These are phyloP conservation scores for Solanum tarijense DNA, from an alignment of 257 asterid genomes.

Conservation along the genomic window DNA sequence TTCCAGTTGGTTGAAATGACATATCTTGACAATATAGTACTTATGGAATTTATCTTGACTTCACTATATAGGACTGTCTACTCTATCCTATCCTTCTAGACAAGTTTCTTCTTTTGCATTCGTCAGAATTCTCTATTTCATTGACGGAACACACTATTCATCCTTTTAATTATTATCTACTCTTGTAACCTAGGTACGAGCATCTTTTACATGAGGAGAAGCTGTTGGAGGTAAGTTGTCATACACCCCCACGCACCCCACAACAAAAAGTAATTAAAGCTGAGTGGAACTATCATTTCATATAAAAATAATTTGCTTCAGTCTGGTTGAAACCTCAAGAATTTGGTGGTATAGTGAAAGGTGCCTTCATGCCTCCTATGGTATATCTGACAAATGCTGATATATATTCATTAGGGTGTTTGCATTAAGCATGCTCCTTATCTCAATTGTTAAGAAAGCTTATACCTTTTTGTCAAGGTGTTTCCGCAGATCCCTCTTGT, in stretches of 20 bases:
- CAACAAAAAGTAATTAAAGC: background rate
- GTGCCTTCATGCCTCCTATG: background rate
- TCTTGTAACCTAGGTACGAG: constrained; percentile 45
- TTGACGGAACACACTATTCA: background rate
- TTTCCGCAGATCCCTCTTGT: background rate
- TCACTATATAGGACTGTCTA: background rate
- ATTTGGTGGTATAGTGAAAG: background rate
- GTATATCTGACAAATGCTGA: background rate
- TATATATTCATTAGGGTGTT: background rate
- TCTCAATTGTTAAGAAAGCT: background rate
- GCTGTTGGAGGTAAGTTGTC: constrained; percentile 68
- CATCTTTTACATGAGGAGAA: constrained; percentile 76
- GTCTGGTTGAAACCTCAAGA: background rate
- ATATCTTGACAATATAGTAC: background rate
- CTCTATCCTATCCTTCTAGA: background rate
- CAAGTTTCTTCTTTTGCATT: background rate
- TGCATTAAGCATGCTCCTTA: background rate
- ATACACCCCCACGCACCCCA: background rate
- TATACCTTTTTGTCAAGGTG: background rate
- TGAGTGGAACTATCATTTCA: background rate
- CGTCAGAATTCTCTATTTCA: background rate
- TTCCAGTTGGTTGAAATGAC: background rate
- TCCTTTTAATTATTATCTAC: background rate
- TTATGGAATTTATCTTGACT: background rate
- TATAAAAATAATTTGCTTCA: background rate